Evolutionary conservation across 1,284 basidiomycete genomes (phyloP).

Genomic region (Peniophora sp.): DNA sequence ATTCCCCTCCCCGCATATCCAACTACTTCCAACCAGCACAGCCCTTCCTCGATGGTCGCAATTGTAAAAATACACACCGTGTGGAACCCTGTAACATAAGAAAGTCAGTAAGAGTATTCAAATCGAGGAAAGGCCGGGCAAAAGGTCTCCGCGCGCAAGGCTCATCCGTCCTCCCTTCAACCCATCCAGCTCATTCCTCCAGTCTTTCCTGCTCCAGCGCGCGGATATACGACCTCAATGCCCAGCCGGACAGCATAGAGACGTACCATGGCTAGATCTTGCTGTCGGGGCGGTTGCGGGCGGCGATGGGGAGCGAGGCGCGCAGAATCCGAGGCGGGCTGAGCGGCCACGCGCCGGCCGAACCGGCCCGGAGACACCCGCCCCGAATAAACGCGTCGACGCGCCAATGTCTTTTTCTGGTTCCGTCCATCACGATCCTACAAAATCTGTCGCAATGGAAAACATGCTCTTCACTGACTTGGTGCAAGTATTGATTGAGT

Average conservation of each 20-base stretch:
- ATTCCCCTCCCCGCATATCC: conserved; percentile 5
- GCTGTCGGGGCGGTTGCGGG: too few species aligned
- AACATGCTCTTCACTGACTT: too few species aligned
- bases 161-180: conserved; percentile 28
- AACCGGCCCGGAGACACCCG: too few species aligned
- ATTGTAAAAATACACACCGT: conserved; percentile 12
- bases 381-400: too few species aligned
- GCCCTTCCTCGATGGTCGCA: not conserved
- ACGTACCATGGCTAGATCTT: conserved; percentile 23
- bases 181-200: conserved; percentile 27
- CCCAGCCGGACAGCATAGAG: conserved; percentile 3
- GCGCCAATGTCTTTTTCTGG: too few species aligned
- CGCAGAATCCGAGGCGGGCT: too few species aligned
- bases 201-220: conserved; percentile 7
- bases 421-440: too few species aligned
- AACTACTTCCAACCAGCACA: not conserved
- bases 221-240: not conserved
- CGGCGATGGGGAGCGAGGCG: too few species aligned
- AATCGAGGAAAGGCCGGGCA: not conserved
- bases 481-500: too few species aligned
- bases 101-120: not conserved
- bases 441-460: too few species aligned
- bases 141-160: conserved; percentile 7
- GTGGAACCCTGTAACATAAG: conserved; percentile 10
- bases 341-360: too few species aligned